Evolutionary conservation across 75 land plant genomes (phyloP).

Genomic region (Isoetes taiwanensis): DNA sequence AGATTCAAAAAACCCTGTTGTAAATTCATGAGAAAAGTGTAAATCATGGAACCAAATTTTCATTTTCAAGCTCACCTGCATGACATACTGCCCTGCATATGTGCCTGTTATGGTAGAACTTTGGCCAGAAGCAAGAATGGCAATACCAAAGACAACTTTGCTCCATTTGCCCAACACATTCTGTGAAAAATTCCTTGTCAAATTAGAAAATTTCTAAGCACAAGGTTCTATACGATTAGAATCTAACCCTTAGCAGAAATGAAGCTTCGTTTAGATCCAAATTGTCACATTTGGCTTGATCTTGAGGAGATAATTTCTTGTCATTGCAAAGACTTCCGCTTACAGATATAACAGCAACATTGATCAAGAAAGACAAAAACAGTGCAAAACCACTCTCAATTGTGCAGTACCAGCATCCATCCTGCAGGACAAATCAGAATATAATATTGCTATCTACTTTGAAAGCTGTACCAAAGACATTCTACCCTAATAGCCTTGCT

Average conservation of each 20-base stretch:
- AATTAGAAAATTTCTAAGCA: neutral
- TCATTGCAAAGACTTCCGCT: neutral
- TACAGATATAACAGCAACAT: neutral
- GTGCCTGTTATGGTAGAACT: slow-evolving; percentile 1
- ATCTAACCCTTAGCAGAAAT: neutral
- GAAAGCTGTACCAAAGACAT: neutral
- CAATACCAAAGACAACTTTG: neutral
- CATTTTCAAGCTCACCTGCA: neutral
- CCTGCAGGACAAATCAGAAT: neutral
- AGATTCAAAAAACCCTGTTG: neutral
- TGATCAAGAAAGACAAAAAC: slow-evolving; percentile 1
- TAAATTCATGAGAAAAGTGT: neutral
- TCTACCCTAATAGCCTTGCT: slow-evolving; percentile 1
- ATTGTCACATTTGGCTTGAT: neutral
- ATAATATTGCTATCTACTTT: neutral
- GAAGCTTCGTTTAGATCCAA: slow-evolving; percentile 5
- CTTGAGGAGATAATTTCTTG: neutral
- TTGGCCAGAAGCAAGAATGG: slow-evolving; percentile 1
- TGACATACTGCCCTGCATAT: slow-evolving; percentile 2
- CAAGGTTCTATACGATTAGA: neutral
- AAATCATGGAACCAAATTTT: neutral
- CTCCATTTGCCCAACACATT: slow-evolving; percentile 1
- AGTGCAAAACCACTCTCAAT: slow-evolving; percentile 6
- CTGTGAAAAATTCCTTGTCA: neutral
- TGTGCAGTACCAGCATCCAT: slow-evolving; percentile 1